Conservation (phyloP, 179 eudicot genomes). For the Monotropa hypopitys region DNA sequence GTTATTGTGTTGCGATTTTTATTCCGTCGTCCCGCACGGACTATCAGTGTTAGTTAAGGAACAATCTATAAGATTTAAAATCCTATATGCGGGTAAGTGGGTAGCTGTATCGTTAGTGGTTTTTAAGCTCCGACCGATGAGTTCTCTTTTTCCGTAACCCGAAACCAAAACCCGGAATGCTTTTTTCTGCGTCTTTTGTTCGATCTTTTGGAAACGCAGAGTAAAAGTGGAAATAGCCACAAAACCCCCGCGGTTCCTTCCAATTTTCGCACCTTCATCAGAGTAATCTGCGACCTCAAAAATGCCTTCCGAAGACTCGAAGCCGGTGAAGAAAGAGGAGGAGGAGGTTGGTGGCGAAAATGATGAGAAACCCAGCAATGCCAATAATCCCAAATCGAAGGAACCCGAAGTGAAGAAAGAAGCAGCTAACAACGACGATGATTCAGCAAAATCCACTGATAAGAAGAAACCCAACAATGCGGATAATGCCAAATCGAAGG, state of each 20-base stretch:
- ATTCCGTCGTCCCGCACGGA: too few species aligned
- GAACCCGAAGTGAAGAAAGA: neutral
- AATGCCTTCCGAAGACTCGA: conserved; percentile 40
- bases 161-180: neutral
- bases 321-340: conserved; percentile 25
- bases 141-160: neutral
- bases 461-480: neutral
- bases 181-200: neutral
- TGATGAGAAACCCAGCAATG: neutral
- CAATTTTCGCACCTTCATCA: neutral
- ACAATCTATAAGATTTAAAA: too few species aligned
- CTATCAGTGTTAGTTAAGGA: too few species aligned
- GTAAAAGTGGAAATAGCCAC: too few species aligned
- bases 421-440: neutral
- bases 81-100: too few species aligned
- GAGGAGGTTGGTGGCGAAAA: conserved; percentile 10
- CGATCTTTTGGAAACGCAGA: neutral
- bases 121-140: too few species aligned
- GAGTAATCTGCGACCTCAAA: neutral
- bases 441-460: neutral
- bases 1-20: too few species aligned
- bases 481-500: neutral
- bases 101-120: too few species aligned
- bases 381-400: neutral
- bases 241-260: neutral